phyloP scores from a whole-genome alignment of 805 yeast genomes.

The Yarrowia yakushimensis region DNA sequence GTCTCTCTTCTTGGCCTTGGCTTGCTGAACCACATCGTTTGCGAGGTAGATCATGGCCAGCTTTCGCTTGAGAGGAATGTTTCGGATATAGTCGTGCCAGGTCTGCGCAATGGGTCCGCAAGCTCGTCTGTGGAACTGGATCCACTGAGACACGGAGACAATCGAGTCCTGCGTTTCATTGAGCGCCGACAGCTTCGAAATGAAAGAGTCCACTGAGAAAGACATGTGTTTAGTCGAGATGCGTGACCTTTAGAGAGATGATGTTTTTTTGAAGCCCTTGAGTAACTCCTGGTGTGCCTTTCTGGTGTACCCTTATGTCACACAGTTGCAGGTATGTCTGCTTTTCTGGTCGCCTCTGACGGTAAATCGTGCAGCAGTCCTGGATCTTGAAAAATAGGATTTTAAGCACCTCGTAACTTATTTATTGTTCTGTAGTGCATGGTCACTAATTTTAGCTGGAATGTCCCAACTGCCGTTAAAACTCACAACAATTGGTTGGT shows the following conservation, averaged over 20 bases:
- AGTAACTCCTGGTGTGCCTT: too few species aligned
- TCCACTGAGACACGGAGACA: constrained; percentile 70
- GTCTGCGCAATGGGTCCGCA: constrained; percentile 50
- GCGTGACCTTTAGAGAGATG: background rate
- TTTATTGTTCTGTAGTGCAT: background rate
- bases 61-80: constrained; percentile 42
- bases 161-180: constrained; percentile 67
- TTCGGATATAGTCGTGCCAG: constrained; percentile 47
- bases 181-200: constrained; percentile 44
- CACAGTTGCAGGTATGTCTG: background rate
- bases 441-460: background rate
- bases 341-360: background rate
- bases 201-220: constrained; percentile 49
- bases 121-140: constrained; percentile 60
- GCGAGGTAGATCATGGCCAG: constrained; percentile 65
- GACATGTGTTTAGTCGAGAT: constrained; percentile 39
- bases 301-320: too few species aligned
- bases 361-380: background rate
- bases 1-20: constrained; percentile 56
- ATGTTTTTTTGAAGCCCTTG: background rate
- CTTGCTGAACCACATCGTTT: constrained; percentile 79
- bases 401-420: background rate
- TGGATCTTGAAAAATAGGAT: too few species aligned
- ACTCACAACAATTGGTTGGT: background rate
- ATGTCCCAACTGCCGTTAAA: background rate